Percentiles rank a stretch among this genome's conserved stretches.
phyloP scores from a whole-genome alignment of 768 basidiomycete genomes.

The Mrakia frigida region DNA sequence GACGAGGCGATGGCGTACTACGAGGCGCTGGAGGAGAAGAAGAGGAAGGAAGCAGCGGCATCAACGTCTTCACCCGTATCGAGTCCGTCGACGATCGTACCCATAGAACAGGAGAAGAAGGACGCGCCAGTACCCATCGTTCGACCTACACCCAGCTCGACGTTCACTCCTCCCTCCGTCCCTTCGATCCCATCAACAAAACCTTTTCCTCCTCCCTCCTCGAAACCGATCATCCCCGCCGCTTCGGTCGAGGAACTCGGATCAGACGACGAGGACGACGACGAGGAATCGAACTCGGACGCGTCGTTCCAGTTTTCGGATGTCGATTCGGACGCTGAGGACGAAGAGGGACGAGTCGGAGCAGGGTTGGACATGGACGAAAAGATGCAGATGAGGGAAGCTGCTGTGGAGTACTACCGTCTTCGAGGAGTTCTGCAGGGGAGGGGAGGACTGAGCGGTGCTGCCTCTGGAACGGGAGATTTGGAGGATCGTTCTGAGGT shows the following conservation, averaged over 20 bases:
- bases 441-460: conserved; percentile 17
- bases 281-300: conserved; percentile 22
- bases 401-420: conserved; percentile 28
- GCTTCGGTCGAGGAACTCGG: conserved; percentile 5
- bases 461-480: neutral
- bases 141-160: conserved; percentile 9
- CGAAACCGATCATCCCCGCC: neutral
- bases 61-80: no score
- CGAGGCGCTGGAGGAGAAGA: neutral
- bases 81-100: no score
- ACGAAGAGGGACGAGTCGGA: neutral
- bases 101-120: no score
- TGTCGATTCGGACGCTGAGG: conserved; percentile 2
- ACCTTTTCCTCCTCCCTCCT: neutral
- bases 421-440: conserved; percentile 10
- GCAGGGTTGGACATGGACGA: conserved; percentile 25
- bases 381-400: conserved; percentile 29
- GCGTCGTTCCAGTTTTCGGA: conserved; percentile 28
- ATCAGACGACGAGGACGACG: conserved; percentile 4
- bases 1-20: neutral
- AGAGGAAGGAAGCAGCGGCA: neutral
- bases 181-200: neutral
- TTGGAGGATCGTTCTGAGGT: conserved; percentile 23
- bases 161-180: neutral
- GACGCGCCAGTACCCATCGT: neutral